Conservation (phyloP, 2,329 filamentous ascomycete genomes). For the Neonectria sp. region DNA sequence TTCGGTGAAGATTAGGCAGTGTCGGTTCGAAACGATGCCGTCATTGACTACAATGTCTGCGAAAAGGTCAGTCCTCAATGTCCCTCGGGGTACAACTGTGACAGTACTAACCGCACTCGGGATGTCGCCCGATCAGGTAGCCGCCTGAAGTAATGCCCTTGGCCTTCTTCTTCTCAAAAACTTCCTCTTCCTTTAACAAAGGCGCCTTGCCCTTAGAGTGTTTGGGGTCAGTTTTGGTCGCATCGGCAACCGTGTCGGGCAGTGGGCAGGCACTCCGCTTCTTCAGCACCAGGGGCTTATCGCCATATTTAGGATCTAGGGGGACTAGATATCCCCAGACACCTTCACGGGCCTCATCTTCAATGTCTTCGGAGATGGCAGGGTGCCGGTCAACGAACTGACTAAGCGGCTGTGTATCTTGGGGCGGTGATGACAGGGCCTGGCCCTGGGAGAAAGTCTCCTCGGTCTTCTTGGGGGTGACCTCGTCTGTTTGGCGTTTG, state of each 20-base stretch:
- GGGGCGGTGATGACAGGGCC: constrained; percentile 72
- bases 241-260: constrained; percentile 61
- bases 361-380: constrained; percentile 83
- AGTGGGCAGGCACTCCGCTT: constrained; percentile 80
- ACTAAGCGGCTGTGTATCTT: constrained; percentile 71
- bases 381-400: constrained; percentile 84
- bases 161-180: constrained; percentile 74
- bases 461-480: constrained; percentile 65
- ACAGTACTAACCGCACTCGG: constrained; percentile 83
- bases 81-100: not conserved
- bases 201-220: constrained; percentile 62
- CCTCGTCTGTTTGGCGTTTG: constrained; percentile 70
- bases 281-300: constrained; percentile 79
- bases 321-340: constrained; percentile 98
- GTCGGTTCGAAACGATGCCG: constrained; percentile 88
- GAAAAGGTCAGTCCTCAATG: constrained; percentile 23
- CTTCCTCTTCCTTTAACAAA: constrained; percentile 68
- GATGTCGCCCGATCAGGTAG: constrained; percentile 92
- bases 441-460: constrained; percentile 63
- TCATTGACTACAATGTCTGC: constrained; percentile 81
- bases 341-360: constrained; percentile 86
- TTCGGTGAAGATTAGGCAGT: constrained; percentile 78
- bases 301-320: constrained; percentile 78
- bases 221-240: constrained; percentile 56
- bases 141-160: constrained; percentile 80